Evolutionary conservation across 1,284 basidiomycete genomes (phyloP).

Genomic region (Thecaphora thlaspeos): DNA sequence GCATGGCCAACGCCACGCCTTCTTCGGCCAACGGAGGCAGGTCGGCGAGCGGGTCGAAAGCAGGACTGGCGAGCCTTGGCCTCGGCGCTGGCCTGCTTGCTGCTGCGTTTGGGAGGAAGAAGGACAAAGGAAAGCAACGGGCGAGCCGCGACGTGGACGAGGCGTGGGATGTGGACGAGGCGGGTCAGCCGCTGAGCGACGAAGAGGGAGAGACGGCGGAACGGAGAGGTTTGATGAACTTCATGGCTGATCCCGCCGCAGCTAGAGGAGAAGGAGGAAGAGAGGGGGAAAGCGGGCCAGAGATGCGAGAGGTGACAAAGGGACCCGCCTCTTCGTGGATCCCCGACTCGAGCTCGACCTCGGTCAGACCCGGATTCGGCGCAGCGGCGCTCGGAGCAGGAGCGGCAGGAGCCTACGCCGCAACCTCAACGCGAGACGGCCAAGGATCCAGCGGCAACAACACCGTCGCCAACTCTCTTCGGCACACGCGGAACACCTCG

Average conservation of each 20-base stretch:
- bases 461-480: conserved; percentile 3
- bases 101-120: conserved; percentile 6
- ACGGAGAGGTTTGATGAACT: conserved; percentile 27
- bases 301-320: conserved; percentile 13
- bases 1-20: conserved; percentile 10
- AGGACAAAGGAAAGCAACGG: not conserved
- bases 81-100: conserved; percentile 17
- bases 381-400: conserved; percentile 12
- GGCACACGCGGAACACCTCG: conserved; percentile 6
- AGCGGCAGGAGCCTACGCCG: conserved; percentile 3
- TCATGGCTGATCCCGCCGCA: not conserved
- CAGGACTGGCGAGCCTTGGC: conserved; percentile 6
- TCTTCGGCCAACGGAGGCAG: not conserved
- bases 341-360: no score
- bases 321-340: not conserved
- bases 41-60: not conserved
- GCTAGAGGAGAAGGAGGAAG: no score
- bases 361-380: conserved; percentile 2
- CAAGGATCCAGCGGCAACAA: conserved; percentile 5
- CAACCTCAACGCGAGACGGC: conserved; percentile 2
- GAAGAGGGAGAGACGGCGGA: conserved; percentile 26
- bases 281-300: not conserved
- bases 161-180: no score
- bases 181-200: conserved; percentile 13
- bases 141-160: conserved; percentile 6